Evolutionary conservation across 345 rosid genomes (phyloP), one percentile per base, ranked within the genome.

Genomic region (Brassica carinata): DNA sequence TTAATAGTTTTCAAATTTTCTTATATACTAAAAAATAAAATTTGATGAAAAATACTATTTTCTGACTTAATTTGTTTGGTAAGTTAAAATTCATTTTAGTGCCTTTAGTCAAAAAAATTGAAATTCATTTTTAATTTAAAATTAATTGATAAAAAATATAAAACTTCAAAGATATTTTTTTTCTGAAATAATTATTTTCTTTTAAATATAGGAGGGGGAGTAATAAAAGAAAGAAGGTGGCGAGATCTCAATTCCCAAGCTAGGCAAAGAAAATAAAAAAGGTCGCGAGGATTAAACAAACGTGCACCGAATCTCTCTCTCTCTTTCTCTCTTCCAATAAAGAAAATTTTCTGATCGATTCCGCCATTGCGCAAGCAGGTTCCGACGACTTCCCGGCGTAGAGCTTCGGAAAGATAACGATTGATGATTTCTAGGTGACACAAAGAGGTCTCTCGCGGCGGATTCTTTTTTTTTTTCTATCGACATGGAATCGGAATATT

Each of bases 401-500:
- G 11, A 29, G 26, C 1, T 45, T 45, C 5, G 5, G 5, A 3
- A 51, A 9, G 8, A 23, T 9, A 61, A 27, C 33, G 2, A 71
- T 71, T 53, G 55, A 70, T 71, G 80, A 69, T 64, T 66, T 79
- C 30, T 40, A 45, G 61, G 74, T 80, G 34, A 65, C 4, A 71
- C 19, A 61, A 72, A 78, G 67, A 67, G 59, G 34, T 59, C 11
- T 72, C 58, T 7, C 23, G 17, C 48, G 13, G 48, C 48, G 45
- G 45, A 38, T 43, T 43, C 51, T 27, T 62, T 62, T 26, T 62
- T 4, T 27, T 63, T 33, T 43, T 19, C 23, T 67, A 55, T 6
- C 55, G n/a, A 9, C 68, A 93, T 93, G 96, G 98, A 89, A 34
- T 82, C 58, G 73, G 75, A 84, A 77, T 79, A 81, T 59, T 73